Evolutionary conservation across 1,284 basidiomycete species (phyloP).

Genomic region (Trichosporon inkin): DNA sequence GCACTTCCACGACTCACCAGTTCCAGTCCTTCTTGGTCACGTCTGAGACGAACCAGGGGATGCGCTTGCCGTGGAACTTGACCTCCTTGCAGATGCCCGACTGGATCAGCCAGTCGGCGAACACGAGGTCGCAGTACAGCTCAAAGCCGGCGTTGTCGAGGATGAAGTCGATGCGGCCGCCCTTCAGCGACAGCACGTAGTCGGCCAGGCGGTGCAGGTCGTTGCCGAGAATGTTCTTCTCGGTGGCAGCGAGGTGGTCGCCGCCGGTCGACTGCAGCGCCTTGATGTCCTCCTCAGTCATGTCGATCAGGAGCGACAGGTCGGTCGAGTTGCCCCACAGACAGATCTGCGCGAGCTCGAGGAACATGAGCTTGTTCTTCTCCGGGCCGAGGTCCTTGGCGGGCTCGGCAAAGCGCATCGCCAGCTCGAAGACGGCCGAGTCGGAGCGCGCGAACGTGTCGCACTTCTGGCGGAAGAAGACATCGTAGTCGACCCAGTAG

Average conservation of each 20-base stretch:
- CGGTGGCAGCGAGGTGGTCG: slow-evolving; percentile 88
- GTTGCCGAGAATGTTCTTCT: slow-evolving; percentile 67
- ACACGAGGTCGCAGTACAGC: slow-evolving; percentile 93
- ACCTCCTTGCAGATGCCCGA: slow-evolving; percentile 79
- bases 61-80: slow-evolving; percentile 64
- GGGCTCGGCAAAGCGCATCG: slow-evolving; percentile 84
- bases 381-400: slow-evolving; percentile 63
- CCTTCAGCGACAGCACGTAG: slow-evolving; percentile 68
- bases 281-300: slow-evolving; percentile 98
- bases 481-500: slow-evolving; percentile 76
- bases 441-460: slow-evolving; percentile 94
- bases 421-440: slow-evolving; percentile 90
- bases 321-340: slow-evolving; percentile 97
- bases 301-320: slow-evolving; percentile 91
- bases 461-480: slow-evolving; percentile 88
- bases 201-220: slow-evolving; percentile 73
- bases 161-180: slow-evolving; percentile 82
- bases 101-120: slow-evolving; percentile 80
- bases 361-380: slow-evolving; percentile 84
- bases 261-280: slow-evolving; percentile 95
- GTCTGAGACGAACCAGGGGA: slow-evolving; percentile 87
- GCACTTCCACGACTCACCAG: slow-evolving; percentile 56
- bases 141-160: slow-evolving; percentile 67
- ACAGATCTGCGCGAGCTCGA: slow-evolving; percentile 90
- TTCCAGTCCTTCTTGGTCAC: slow-evolving; percentile 95